A percentile compares a stretch with the other conserved stretches of the same genome.
Conservation (phyloP, 306 rosid genomes). For the Oxytropis ochrocephala region DNA sequence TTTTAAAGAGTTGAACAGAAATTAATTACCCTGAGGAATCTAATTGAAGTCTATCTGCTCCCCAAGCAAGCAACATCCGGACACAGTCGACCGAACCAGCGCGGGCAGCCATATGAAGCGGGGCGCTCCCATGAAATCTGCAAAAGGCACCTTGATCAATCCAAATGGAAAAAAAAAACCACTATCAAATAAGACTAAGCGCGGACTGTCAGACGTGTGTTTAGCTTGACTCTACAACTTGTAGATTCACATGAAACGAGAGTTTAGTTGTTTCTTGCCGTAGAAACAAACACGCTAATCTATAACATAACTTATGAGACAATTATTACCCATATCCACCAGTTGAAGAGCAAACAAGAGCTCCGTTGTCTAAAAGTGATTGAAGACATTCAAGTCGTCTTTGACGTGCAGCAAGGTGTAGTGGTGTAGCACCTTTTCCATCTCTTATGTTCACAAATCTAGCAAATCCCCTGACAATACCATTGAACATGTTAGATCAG, state of each 20-base stretch:
- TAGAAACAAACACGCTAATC: too few species aligned
- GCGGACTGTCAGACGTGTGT: too few species aligned
- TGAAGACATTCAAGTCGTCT: constrained; percentile 52
- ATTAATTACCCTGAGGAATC: constrained; percentile 69
- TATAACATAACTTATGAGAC: neutral
- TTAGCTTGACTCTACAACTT: too few species aligned
- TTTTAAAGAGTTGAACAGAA: neutral
- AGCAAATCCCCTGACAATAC: constrained; percentile 65
- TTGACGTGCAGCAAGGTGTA: constrained; percentile 83
- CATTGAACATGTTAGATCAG: constrained; percentile 9
- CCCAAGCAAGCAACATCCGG: constrained; percentile 80
- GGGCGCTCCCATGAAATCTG: constrained; percentile 76
- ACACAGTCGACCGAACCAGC: constrained; percentile 80
- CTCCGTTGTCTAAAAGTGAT: constrained; percentile 72
- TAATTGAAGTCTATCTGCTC: constrained; percentile 79
- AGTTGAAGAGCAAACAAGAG: constrained; percentile 73
- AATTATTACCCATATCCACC: constrained; percentile 66
- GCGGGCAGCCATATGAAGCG: constrained; percentile 89
- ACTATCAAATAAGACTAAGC: neutral
- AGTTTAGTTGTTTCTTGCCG: too few species aligned
- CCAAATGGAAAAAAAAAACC: constrained; percentile 11
- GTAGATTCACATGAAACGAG: too few species aligned
- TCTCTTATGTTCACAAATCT: constrained; percentile 92
- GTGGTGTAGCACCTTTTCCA: constrained; percentile 76
- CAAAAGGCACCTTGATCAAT: constrained; percentile 38